Evolutionary conservation across 495 filamentous ascomycete genomes (phyloP), one percentile per base, ranked within the genome.

Genomic region (Bombardia bombarda): DNA sequence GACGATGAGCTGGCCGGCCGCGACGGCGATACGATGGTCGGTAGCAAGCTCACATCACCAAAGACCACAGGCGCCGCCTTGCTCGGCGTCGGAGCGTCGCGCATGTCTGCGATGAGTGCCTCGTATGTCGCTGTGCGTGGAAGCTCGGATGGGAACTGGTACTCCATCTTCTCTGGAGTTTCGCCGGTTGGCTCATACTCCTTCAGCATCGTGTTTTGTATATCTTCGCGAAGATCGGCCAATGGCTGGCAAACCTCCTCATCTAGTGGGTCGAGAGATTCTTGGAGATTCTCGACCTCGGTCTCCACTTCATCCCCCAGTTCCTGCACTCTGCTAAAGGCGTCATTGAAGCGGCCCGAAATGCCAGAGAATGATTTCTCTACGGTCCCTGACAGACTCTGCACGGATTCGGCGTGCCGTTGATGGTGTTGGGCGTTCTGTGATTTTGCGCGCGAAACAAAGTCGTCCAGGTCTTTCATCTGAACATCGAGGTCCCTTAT

Each of bases 381-480:
- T 3, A 90, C 83, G 3, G 76, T 80, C 3, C 57, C 52, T 1
- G 80, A 72, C 18, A 96, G 73, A 14, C 56, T 65, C 25, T 69
- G 51, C 5, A 95, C 60, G 2, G 81, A 85, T 5, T 61, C 53
- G 3, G 76, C 55, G 48, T 92, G 82, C 28, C 58, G 73, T 24
- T 79, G 68, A 51, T 88, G 79, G 58, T 92, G 88, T 9, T 65
- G 60, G 30, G 83, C 75, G 55, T 96, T 96, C 49, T 92, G 83
- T 5, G 77, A 82, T 42, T 82, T 79, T 12, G 93, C 88, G 33
- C 85, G 84, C 21, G 84, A 72, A 25, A 96, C 86, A 49, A 95
- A 95, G 46, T 88, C 85, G 62, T 95, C 92, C 5, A 97, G 72
- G 6, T 86, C 83, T 49, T 75, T 75, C 78, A 98, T 90, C 63